Conservation (phyloP, 805 yeast species). For the Komagataella ulmi region DNA sequence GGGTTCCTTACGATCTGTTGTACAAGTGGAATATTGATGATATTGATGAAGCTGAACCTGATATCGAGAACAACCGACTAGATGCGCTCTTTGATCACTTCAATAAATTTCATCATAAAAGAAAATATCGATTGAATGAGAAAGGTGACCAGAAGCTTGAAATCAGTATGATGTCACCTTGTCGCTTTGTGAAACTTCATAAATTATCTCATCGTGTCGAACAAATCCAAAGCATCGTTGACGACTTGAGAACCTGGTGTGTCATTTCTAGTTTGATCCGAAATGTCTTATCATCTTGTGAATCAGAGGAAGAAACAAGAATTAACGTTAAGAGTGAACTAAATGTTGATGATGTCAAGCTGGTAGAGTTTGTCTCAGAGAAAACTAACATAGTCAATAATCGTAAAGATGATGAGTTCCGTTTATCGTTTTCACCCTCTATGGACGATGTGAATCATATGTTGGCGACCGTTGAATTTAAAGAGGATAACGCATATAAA, state of each 20-base stretch:
- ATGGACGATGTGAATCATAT: not conserved
- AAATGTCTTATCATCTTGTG: not conserved
- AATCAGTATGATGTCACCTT: not conserved
- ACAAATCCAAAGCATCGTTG: not conserved
- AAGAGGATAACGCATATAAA: not conserved
- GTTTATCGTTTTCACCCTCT: not conserved
- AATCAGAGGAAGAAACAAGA: not conserved
- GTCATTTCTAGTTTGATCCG: not conserved
- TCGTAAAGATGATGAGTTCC: not conserved
- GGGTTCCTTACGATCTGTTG: conserved; percentile 18
- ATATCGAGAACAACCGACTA: not conserved
- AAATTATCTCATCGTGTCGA: conserved; percentile 1
- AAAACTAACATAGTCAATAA: not conserved
- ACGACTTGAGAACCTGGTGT: conserved; percentile 3
- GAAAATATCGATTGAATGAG: not conserved
- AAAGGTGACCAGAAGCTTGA: not conserved
- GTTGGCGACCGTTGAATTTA: not conserved
- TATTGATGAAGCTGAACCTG: not conserved
- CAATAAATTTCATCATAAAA: not conserved
- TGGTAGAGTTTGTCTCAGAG: conserved; percentile 1
- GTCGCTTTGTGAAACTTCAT: conserved; percentile 2
- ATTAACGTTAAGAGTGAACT: not conserved
- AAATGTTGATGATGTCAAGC: conserved; percentile 1
- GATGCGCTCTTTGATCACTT: not conserved
- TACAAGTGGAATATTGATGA: conserved; percentile 5